Percentiles rank a stretch among this genome's conserved stretches.
Evolutionary conservation across 192 early-diverging fungal species (phyloP).

Genomic region (Pilaira anomala): DNA sequence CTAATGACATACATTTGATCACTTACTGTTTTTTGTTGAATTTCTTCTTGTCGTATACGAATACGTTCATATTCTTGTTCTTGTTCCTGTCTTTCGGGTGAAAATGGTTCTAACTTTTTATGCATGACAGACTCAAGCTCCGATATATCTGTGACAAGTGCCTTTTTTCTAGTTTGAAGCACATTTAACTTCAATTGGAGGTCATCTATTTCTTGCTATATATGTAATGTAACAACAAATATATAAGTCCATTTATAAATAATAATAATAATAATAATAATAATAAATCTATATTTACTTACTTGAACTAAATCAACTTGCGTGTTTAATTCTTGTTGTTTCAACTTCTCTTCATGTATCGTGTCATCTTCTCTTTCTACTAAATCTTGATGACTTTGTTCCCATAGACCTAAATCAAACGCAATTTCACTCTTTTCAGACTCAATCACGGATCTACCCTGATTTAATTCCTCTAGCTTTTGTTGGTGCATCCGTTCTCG

Average conservation of each 20-base stretch:
- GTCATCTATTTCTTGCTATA: background rate
- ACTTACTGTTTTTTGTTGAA: slow-evolving; percentile 2
- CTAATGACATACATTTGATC: no score
- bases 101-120: slow-evolving; percentile 4
- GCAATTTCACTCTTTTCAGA: slow-evolving; percentile 13
- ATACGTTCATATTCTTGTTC: background rate
- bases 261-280: no score
- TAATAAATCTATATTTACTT: no score
- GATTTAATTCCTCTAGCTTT: background rate
- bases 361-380: slow-evolving; percentile 13
- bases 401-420: slow-evolving; percentile 15
- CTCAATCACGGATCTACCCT: background rate
- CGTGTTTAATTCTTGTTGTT: background rate
- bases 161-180: background rate
- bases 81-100: slow-evolving; percentile 7
- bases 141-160: background rate
- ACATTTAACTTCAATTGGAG: background rate
- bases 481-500: background rate
- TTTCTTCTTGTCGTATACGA: background rate
- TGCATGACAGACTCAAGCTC: background rate
- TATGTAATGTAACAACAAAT: no score
- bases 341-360: background rate
- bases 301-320: background rate
- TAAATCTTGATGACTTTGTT: slow-evolving; percentile 10
- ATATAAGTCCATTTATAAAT: no score